A percentile compares a stretch with the other conserved stretches of the same genome.
Evolutionary conservation across 2,329 filamentous ascomycete species (phyloP).

Genomic region (Aspergillus sp.): DNA sequence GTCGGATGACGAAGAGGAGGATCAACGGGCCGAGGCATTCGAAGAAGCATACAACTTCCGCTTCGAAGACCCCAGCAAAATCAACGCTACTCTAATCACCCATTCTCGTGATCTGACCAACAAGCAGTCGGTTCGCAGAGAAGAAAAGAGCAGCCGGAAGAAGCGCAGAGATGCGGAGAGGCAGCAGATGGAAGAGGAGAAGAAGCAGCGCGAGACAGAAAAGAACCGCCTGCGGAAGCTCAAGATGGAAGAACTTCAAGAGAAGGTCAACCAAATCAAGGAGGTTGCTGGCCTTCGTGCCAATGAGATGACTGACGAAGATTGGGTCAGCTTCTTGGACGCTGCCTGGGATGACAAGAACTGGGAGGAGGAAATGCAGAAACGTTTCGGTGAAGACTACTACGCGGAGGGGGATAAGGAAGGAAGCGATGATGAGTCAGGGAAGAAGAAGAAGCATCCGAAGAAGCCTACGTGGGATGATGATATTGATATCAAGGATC

Average conservation of each 20-base stretch:
- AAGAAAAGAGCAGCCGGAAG: conserved; percentile 75
- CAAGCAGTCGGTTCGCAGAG: conserved; percentile 80
- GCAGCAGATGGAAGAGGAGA: conserved; percentile 75
- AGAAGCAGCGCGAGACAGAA: conserved; percentile 73
- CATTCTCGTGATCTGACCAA: conserved; percentile 85
- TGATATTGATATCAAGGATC: conserved; percentile 94
- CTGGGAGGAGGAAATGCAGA: conserved; percentile 90
- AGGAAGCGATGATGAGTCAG: conserved; percentile 47
- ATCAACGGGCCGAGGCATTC: conserved; percentile 77
- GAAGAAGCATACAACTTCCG: conserved; percentile 94
- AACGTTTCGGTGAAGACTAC: conserved; percentile 85
- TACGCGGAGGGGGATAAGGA: conserved; percentile 69
- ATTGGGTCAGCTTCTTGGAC: conserved; percentile 83
- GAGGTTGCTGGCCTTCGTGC: conserved; percentile 79
- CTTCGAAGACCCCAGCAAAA: conserved; percentile 86
- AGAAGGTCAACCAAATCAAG: conserved; percentile 84
- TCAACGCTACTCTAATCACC: conserved; percentile 83
- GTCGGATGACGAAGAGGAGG: conserved; percentile 82
- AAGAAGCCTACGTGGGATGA: conserved; percentile 95
- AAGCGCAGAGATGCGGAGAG: conserved; percentile 77
- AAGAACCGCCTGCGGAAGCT: conserved; percentile 81
- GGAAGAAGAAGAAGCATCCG: conserved; percentile 63
- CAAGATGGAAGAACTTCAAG: conserved; percentile 86
- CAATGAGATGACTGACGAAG: conserved; percentile 68
- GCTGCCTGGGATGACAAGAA: conserved; percentile 84